Evolutionary conservation across 2,329 filamentous ascomycete genomes (phyloP).

Genomic region (Neonectria faginata): DNA sequence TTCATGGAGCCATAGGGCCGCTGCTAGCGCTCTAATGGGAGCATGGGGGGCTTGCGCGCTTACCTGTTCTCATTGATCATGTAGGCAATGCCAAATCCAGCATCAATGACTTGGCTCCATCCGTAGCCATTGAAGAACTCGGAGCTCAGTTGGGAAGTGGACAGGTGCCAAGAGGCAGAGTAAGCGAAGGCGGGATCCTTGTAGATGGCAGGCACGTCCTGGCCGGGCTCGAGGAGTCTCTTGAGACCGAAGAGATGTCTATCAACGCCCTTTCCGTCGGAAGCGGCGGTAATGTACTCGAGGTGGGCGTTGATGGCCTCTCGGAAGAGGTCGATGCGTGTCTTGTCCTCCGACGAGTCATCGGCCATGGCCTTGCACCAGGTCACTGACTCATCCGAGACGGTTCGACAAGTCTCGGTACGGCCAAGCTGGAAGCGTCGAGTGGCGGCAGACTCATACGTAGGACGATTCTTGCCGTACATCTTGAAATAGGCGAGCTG

Average conservation of each 20-base stretch:
- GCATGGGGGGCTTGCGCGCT: constrained; percentile 41
- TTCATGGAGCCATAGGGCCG: background rate
- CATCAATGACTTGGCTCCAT: constrained; percentile 97
- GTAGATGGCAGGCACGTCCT: constrained; percentile 86
- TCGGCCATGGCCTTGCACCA: constrained; percentile 92
- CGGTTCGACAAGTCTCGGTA: constrained; percentile 93
- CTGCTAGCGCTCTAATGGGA: background rate
- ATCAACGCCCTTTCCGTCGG: constrained; percentile 93
- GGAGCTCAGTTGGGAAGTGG: constrained; percentile 87
- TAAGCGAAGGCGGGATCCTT: constrained; percentile 88
- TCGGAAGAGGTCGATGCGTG: constrained; percentile 80
- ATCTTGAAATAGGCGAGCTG: constrained; percentile 99
- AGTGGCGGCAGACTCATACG: constrained; percentile 95
- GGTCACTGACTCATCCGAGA: constrained; percentile 90
- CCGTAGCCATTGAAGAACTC: constrained; percentile 99
- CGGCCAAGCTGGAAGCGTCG: constrained; percentile 96
- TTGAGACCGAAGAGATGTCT: constrained; percentile 97
- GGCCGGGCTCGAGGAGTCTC: constrained; percentile 83
- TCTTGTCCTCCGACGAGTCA: constrained; percentile 69
- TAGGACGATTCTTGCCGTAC: constrained; percentile 97
- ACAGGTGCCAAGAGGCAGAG: constrained; percentile 89
- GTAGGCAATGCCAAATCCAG: constrained; percentile 96
- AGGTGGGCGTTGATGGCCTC: constrained; percentile 84
- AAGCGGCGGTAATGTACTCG: constrained; percentile 90
- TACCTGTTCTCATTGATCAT: constrained; percentile 99